A percentile compares a stretch with the other conserved stretches of the same genome.
phyloP scores from a whole-genome alignment of 495 filamentous ascomycete genomes.

The Haplographium delicatum region DNA sequence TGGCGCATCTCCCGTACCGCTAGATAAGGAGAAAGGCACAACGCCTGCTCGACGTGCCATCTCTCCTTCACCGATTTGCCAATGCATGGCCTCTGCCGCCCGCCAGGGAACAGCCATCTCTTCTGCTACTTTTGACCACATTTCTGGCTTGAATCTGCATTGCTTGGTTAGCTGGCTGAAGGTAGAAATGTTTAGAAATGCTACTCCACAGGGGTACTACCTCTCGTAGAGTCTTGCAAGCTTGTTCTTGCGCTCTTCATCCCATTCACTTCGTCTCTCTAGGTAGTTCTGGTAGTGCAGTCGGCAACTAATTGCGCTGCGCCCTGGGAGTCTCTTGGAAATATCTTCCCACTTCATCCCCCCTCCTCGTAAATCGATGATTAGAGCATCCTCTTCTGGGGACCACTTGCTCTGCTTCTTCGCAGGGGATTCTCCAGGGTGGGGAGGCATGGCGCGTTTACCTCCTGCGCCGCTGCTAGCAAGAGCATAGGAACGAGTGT shows the following conservation, averaged over 20 bases:
- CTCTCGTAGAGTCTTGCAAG: slow-evolving; percentile 91
- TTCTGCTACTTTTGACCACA: slow-evolving; percentile 91
- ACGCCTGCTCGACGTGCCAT: slow-evolving; percentile 89
- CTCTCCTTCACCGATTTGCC: slow-evolving; percentile 88
- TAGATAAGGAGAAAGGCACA: slow-evolving; percentile 69
- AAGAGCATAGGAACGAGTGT: slow-evolving; percentile 17
- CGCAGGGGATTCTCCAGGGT: slow-evolving; percentile 68
- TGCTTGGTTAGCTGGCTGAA: slow-evolving; percentile 10
- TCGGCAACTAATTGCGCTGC: slow-evolving; percentile 88
- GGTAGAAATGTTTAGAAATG: background rate
- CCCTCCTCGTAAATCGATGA: slow-evolving; percentile 79
- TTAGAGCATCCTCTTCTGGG: slow-evolving; percentile 79
- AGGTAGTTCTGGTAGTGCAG: slow-evolving; percentile 97
- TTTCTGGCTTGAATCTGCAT: slow-evolving; percentile 86
- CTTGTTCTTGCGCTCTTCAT: slow-evolving; percentile 96
- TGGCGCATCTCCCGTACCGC: slow-evolving; percentile 47
- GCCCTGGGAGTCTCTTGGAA: slow-evolving; percentile 78
- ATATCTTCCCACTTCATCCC: slow-evolving; percentile 99
- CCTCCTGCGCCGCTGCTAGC: slow-evolving; percentile 12
- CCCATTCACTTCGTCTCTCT: slow-evolving; percentile 85
- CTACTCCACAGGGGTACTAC: slow-evolving; percentile 44
- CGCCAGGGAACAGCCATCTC: slow-evolving; percentile 98
- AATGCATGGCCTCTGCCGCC: slow-evolving; percentile 95
- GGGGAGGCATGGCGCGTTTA: slow-evolving; percentile 33
- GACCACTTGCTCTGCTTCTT: slow-evolving; percentile 98